Evolutionary conservation across 2,329 filamentous ascomycete genomes (phyloP).

Genomic region (Aureobasidium sp.): DNA sequence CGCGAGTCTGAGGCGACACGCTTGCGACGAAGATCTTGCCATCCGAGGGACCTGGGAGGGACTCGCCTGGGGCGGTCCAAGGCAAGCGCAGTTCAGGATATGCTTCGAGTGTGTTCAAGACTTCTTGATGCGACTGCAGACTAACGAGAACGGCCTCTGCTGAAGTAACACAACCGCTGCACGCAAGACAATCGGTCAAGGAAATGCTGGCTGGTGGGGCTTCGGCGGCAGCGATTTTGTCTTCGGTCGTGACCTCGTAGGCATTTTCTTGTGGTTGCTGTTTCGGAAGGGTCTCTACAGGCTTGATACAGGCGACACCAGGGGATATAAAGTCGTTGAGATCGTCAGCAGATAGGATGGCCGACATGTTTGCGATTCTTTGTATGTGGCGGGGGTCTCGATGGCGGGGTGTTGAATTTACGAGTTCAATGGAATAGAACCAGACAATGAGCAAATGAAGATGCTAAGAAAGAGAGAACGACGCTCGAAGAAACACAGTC

Average conservation of each 20-base stretch:
- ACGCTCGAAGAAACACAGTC: not conserved
- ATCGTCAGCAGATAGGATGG: conserved; percentile 93
- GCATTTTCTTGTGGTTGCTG: conserved; percentile 48
- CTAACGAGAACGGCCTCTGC: conserved; percentile 96
- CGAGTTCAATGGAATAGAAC: not conserved
- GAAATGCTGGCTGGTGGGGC: conserved; percentile 81
- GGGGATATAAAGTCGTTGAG: conserved; percentile 99
- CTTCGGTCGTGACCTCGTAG: conserved; percentile 91
- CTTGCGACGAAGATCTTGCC: conserved; percentile 82
- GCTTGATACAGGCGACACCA: conserved; percentile 96
- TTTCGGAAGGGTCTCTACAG: conserved; percentile 77
- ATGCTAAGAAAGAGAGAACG: not conserved
- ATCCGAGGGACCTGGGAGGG: conserved; percentile 28
- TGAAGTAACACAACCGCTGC: conserved; percentile 94
- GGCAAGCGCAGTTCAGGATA: conserved; percentile 38
- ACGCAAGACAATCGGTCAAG: conserved; percentile 92
- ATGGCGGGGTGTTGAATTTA: not conserved
- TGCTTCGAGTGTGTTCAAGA: conserved; percentile 72
- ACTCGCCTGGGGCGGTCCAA: conserved; percentile 21
- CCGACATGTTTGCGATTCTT: conserved; percentile 60
- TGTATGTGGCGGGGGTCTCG: conserved; percentile 5
- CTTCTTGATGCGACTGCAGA: conserved; percentile 87
- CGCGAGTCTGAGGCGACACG: conserved; percentile 83
- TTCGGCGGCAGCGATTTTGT: conserved; percentile 52
- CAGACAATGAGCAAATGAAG: not conserved